These are phyloP conservation scores for Nitzschia putrida DNA, from an alignment of 108 stramenopile genomes.

Conservation along the genomic window DNA sequence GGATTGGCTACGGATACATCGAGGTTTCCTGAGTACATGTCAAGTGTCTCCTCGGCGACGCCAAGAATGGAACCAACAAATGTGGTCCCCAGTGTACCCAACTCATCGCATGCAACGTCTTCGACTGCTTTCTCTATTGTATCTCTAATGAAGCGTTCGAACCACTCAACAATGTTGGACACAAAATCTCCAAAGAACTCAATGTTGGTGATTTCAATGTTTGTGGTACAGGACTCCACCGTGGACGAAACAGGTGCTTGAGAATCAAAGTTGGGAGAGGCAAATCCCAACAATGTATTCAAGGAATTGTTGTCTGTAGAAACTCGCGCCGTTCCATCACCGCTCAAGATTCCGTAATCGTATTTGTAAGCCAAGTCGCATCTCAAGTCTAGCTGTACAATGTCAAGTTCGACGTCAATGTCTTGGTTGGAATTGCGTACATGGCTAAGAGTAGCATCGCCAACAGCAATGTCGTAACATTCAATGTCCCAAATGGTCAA, in stretches of 20 bases:
- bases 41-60: constrained; percentile 18
- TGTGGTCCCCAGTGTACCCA: constrained; percentile 31
- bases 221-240: constrained; percentile 37
- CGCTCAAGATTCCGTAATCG: constrained; percentile 31
- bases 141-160: constrained; percentile 49
- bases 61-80: constrained; percentile 27
- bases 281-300: constrained; percentile 38
- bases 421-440: constrained; percentile 9
- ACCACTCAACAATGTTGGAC: constrained; percentile 41
- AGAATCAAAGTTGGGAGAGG: constrained; percentile 32
- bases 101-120: constrained; percentile 49
- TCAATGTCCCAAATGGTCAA: constrained; percentile 22
- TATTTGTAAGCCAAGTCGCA: constrained; percentile 35
- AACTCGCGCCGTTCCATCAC: constrained; percentile 17
- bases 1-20: constrained; percentile 10
- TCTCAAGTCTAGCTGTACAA: constrained; percentile 14
- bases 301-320: constrained; percentile 27
- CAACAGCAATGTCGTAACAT: constrained; percentile 34
- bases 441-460: constrained; percentile 21
- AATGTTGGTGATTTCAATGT: constrained; percentile 55
- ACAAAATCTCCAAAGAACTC: constrained; percentile 54
- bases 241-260: constrained; percentile 38
- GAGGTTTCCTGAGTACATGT: not conserved
- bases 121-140: constrained; percentile 47
- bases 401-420: constrained; percentile 13